phyloP scores from a whole-genome alignment of 2,329 filamentous ascomycete species.

The Fusarium devonianum region DNA sequence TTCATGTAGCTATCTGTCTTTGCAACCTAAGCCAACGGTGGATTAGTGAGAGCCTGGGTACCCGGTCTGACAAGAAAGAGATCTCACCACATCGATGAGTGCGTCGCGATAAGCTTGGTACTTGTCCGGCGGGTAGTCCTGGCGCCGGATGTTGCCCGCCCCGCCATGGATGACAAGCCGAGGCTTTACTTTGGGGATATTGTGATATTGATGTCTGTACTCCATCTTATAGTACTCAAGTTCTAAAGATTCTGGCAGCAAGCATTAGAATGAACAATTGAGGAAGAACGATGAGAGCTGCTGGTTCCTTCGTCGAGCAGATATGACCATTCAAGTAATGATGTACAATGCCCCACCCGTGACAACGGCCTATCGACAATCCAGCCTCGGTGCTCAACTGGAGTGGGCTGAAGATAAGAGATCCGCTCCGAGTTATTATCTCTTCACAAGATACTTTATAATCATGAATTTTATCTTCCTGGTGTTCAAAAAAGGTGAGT shows the following conservation, averaged over 20 bases:
- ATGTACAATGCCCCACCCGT: conserved; percentile 19
- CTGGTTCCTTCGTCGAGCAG: conserved; percentile 8
- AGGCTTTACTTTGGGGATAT: conserved; percentile 51
- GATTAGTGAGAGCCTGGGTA: neutral
- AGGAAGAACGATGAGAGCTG: neutral
- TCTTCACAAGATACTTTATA: no score
- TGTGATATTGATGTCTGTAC: conserved; percentile 43
- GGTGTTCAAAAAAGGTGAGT: no score
- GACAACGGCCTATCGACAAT: conserved; percentile 4
- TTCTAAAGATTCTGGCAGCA: neutral
- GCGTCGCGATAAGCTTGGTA: conserved; percentile 66
- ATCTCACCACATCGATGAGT: conserved; percentile 66
- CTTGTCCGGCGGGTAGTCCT: conserved; percentile 63
- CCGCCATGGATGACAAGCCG: conserved; percentile 76
- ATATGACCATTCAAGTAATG: neutral
- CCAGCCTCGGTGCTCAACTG: no score
- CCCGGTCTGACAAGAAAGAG: neutral
- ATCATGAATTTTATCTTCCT: no score
- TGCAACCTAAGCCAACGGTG: conserved; percentile 48
- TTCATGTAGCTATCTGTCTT: conserved; percentile 58
- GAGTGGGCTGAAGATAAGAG: no score
- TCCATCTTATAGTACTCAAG: conserved; percentile 51
- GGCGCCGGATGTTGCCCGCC: conserved; percentile 71
- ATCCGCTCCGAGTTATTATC: no score
- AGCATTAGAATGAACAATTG: neutral